Percentiles rank a stretch among this genome's conserved stretches.
Evolutionary conservation across 1,139 yeast genomes (phyloP).

Genomic region (Pichia sp.): DNA sequence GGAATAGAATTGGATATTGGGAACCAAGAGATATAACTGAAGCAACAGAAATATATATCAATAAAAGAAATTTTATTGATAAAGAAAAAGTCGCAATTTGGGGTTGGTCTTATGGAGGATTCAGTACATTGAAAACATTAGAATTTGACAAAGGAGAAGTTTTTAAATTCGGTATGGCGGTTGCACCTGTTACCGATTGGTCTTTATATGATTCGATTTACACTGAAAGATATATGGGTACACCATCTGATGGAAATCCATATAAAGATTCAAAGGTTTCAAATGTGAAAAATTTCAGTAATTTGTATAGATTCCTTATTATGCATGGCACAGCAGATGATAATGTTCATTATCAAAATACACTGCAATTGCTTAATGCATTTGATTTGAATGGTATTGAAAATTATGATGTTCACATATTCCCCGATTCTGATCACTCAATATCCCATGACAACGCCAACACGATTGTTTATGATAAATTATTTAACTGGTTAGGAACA

Average conservation of each 20-base stretch:
- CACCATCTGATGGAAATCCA: constrained; percentile 53
- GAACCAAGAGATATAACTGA: constrained; percentile 78
- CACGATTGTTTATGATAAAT: constrained; percentile 65
- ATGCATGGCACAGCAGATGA: constrained; percentile 98
- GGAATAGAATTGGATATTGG: constrained; percentile 69
- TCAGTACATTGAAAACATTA: constrained; percentile 66
- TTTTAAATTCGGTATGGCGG: constrained; percentile 78
- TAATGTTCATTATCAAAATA: constrained; percentile 90
- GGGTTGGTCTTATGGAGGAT: constrained; percentile 97
- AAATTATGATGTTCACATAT: constrained; percentile 84
- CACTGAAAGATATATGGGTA: constrained; percentile 86
- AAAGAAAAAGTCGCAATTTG: constrained; percentile 70
- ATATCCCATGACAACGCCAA: constrained; percentile 78
- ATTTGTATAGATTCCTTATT: constrained; percentile 56
- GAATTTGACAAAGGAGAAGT: constrained; percentile 64
- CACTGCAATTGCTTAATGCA: constrained; percentile 65
- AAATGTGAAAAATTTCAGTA: constrained; percentile 43
- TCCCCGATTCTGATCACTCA: constrained; percentile 90
- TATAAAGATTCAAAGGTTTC: constrained; percentile 35
- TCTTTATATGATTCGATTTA: constrained; percentile 71
- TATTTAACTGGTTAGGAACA: constrained; percentile 62
- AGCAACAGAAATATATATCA: constrained; percentile 58
- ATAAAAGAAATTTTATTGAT: constrained; percentile 50
- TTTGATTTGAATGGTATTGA: constrained; percentile 57
- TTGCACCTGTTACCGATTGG: constrained; percentile 89